Percentiles rank a stretch among this genome's conserved stretches.
phyloP scores from a whole-genome alignment of 2,329 filamentous ascomycete genomes.

The Penicillium polonicum region DNA sequence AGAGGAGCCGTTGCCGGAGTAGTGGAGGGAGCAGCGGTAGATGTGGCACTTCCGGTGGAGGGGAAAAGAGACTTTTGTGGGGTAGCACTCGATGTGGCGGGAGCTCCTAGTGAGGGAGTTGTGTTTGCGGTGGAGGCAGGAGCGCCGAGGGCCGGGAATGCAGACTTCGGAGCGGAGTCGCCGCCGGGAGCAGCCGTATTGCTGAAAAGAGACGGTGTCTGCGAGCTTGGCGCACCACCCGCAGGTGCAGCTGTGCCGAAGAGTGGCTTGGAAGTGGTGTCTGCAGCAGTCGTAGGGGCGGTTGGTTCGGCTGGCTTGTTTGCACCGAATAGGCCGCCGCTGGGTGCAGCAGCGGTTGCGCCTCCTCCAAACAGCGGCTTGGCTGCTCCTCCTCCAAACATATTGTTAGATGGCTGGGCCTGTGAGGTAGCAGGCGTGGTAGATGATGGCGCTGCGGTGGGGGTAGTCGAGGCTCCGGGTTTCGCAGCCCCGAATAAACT shows the following conservation, averaged over 20 bases:
- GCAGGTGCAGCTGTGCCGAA: conserved; percentile 27
- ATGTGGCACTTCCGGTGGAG: conserved; percentile 28
- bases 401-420: conserved; percentile 31
- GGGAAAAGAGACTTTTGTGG: conserved; percentile 39
- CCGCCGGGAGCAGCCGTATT: conserved; percentile 27
- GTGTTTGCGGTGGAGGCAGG: conserved; percentile 15
- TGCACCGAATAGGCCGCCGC: conserved; percentile 30
- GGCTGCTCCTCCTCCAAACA: conserved; percentile 31
- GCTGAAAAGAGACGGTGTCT: conserved; percentile 33
- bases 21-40: conserved; percentile 32
- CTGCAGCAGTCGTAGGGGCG: conserved; percentile 26
- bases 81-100: conserved; percentile 32
- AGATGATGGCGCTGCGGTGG: conserved; percentile 23
- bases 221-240: conserved; percentile 16
- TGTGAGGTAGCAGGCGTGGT: conserved; percentile 31
- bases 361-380: conserved; percentile 30
- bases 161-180: conserved; percentile 28
- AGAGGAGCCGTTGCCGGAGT: conserved; percentile 33
- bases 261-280: conserved; percentile 28
- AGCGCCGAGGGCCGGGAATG: conserved; percentile 27
- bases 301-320: conserved; percentile 34
- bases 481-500: conserved; percentile 31
- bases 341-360: conserved; percentile 21
- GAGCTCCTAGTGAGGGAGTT: conserved; percentile 24
- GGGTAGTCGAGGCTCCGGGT: conserved; percentile 22